These are phyloP conservation scores for Syncephalis plumigaleata DNA, from an alignment of 371 early-diverging fungal genomes.

Conservation along the genomic window DNA sequence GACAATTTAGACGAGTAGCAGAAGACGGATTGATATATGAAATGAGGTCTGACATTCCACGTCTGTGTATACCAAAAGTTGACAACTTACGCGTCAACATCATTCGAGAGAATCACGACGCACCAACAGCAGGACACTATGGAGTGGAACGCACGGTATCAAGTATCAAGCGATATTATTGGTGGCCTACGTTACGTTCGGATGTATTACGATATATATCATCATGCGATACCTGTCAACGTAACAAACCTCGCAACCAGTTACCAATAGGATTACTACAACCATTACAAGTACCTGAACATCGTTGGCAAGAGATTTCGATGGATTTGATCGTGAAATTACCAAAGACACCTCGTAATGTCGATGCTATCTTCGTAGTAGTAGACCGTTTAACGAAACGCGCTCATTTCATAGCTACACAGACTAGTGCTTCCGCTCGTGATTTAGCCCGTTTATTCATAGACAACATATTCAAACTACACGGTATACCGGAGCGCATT, in stretches of 20 bases:
- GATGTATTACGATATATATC: conserved; percentile 15
- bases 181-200: conserved; percentile 21
- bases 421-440: conserved; percentile 3
- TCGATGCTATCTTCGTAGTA: conserved; percentile 20
- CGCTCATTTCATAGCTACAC: conserved; percentile 6
- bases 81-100: not conserved
- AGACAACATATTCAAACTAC: conserved; percentile 7
- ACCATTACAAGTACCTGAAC: conserved; percentile 10
- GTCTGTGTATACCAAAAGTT: not conserved
- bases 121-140: conserved; percentile 22
- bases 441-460: conserved; percentile 8
- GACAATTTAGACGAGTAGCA: no score
- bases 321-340: conserved; percentile 11
- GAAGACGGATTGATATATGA: not conserved
- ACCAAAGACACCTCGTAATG: conserved; percentile 8
- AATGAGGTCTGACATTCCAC: not conserved
- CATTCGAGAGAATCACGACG: conserved; percentile 16
- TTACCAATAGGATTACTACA: conserved; percentile 16
- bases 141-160: conserved; percentile 22
- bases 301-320: conserved; percentile 3
- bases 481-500: conserved; percentile 7
- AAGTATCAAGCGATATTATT: conserved; percentile 12
- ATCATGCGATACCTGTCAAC: conserved; percentile 21
- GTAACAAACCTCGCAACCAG: conserved; percentile 11
- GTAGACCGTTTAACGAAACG: conserved; percentile 25